phyloP scores from a whole-genome alignment of 768 basidiomycete genomes.

The Macrolepiota fuliginosa region DNA sequence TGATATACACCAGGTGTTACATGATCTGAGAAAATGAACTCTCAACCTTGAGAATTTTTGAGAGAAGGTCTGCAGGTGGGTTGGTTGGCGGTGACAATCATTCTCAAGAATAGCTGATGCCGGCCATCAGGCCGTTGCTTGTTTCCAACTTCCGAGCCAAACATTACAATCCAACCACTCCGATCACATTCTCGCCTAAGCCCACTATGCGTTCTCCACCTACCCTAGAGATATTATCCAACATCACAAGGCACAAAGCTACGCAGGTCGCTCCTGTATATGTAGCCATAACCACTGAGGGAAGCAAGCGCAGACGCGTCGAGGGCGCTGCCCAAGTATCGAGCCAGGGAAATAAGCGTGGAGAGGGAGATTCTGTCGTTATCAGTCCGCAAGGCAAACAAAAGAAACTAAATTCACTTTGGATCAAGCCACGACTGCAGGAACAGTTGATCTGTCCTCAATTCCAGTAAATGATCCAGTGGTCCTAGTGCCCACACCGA shows the following conservation, averaged over 20 bases:
- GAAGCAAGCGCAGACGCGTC: conserved; percentile 4
- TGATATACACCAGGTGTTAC: neutral
- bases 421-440: no score
- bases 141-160: neutral
- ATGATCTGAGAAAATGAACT: neutral
- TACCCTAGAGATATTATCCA: conserved; percentile 55
- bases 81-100: neutral
- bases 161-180: neutral
- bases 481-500: neutral
- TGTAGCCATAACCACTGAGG: conserved; percentile 13
- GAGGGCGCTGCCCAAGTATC: neutral
- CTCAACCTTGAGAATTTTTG: neutral
- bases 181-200: conserved; percentile 18
- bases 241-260: conserved; percentile 50
- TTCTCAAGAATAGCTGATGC: no score
- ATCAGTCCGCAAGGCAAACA: neutral
- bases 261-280: conserved; percentile 31
- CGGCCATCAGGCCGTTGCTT: no score
- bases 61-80: neutral
- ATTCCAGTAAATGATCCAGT: no score
- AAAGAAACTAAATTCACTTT: no score
- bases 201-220: conserved; percentile 68
- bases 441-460: no score
- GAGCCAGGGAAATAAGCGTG: neutral
- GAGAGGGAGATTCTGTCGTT: no score